These are phyloP conservation scores for Citrullus colocynthis DNA, from an alignment of 306 rosid species.

Conservation along the genomic window DNA sequence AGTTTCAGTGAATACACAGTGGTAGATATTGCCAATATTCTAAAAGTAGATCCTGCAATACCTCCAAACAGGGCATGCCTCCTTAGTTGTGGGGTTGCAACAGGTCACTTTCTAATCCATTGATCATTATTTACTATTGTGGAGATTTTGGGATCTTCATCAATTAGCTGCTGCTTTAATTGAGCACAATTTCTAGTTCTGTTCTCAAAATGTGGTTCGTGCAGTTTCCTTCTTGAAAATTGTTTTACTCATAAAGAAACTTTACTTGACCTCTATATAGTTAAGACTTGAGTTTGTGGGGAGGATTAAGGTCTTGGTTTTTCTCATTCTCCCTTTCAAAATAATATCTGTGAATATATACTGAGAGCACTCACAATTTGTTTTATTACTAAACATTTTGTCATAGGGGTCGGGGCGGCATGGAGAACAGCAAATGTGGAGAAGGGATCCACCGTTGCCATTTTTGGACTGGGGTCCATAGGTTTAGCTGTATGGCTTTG, in stretches of 20 bases:
- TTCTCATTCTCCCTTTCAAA: not conserved
- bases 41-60: slow-evolving; percentile 31
- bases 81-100: slow-evolving; percentile 72
- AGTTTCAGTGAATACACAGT: slow-evolving; percentile 72
- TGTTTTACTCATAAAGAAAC: not conserved
- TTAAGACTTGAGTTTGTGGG: not conserved
- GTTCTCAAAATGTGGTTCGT: not conserved
- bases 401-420: slow-evolving; percentile 9
- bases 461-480: slow-evolving; percentile 77
- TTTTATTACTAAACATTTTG: not conserved
- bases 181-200: not conserved
- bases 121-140: not conserved
- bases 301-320: not conserved
- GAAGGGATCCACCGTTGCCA: slow-evolving; percentile 42
- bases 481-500: slow-evolving; percentile 55
- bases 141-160: not conserved
- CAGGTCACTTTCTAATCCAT: slow-evolving; percentile 28
- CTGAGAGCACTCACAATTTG: not conserved
- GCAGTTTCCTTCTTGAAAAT: not conserved
- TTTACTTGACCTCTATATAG: not conserved
- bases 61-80: slow-evolving; percentile 44
- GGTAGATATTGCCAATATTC: slow-evolving; percentile 45
- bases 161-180: not conserved
- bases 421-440: slow-evolving; percentile 61
- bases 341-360: not conserved